Evolutionary conservation across 2,329 filamentous ascomycete genomes (phyloP).

Genomic region (Geoglossum cookeanum): DNA sequence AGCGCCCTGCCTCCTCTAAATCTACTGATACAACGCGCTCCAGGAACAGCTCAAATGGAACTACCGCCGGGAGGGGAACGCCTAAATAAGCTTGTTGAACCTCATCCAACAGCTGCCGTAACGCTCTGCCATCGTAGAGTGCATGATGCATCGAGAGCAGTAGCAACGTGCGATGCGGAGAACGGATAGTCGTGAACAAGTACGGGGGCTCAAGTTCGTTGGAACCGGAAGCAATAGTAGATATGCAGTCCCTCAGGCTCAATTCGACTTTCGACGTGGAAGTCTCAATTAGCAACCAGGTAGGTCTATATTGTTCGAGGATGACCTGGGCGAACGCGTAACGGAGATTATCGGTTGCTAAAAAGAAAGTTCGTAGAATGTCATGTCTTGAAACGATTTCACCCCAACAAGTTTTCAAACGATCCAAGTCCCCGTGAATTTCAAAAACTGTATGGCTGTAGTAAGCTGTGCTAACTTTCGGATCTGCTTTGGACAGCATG

Average conservation of each 20-base stretch:
- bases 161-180: conserved; percentile 16
- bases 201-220: conserved; percentile 18
- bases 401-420: conserved; percentile 41
- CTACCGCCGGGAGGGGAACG: conserved; percentile 26
- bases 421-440: conserved; percentile 30
- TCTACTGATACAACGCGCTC: conserved; percentile 32
- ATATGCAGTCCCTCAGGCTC: conserved; percentile 26
- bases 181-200: conserved; percentile 15
- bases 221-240: conserved; percentile 30
- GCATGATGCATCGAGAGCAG: conserved; percentile 54
- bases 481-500: conserved; percentile 47
- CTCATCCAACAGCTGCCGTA: conserved; percentile 49
- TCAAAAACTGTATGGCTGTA: conserved; percentile 52
- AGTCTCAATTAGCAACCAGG: conserved; percentile 29
- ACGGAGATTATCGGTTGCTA: conserved; percentile 37
- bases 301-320: conserved; percentile 27
- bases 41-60: conserved; percentile 46
- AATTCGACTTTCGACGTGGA: conserved; percentile 20
- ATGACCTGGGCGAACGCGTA: conserved; percentile 57
- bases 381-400: conserved; percentile 45
- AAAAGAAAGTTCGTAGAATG: conserved; percentile 62
- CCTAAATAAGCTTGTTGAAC: conserved; percentile 39
- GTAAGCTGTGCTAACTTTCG: conserved; percentile 35
- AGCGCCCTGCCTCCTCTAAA: conserved; percentile 32
- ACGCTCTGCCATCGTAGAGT: conserved; percentile 68